Percentiles rank a stretch among this genome's conserved stretches.
phyloP scores from a whole-genome alignment of 768 basidiomycete species.

The Naganishia antarctica region DNA sequence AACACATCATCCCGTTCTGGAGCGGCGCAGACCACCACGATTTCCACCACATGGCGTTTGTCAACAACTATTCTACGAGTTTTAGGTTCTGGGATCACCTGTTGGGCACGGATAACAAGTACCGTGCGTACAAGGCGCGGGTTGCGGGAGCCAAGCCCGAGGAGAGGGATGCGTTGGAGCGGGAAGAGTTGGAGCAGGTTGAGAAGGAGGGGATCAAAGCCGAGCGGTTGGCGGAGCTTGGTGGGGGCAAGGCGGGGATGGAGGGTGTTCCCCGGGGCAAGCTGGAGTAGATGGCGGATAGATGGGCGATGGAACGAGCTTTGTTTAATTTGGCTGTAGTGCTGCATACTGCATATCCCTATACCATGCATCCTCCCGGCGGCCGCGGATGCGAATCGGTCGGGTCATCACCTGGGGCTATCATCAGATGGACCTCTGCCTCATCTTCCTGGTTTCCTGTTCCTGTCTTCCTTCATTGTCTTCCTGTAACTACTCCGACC shows the following conservation, averaged over 20 bases:
- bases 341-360: no score
- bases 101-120: conserved; percentile 78
- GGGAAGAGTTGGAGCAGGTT: conserved; percentile 71
- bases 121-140: conserved; percentile 69
- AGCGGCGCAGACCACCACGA: conserved; percentile 96
- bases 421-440: no score
- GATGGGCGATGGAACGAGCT: no score
- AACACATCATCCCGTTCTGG: conserved; percentile 91
- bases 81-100: conserved; percentile 85
- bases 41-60: conserved; percentile 79
- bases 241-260: conserved; percentile 35
- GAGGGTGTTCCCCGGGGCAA: conserved; percentile 39
- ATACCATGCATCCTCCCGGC: no score
- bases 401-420: no score
- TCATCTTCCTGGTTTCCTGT: no score
- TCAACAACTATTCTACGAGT: conserved; percentile 74
- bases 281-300: conserved; percentile 31
- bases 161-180: conserved; percentile 54
- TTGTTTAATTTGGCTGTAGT: no score
- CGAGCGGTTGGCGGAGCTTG: conserved; percentile 39
- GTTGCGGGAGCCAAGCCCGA: conserved; percentile 56
- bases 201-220: conserved; percentile 78
- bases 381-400: no score
- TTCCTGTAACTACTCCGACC: no score
- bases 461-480: no score